A percentile compares a stretch with the other conserved stretches of the same genome.
These are phyloP conservation scores for Groenewaldozyma auringiensis DNA, from an alignment of 1,139 yeast genomes.

Conservation along the genomic window DNA sequence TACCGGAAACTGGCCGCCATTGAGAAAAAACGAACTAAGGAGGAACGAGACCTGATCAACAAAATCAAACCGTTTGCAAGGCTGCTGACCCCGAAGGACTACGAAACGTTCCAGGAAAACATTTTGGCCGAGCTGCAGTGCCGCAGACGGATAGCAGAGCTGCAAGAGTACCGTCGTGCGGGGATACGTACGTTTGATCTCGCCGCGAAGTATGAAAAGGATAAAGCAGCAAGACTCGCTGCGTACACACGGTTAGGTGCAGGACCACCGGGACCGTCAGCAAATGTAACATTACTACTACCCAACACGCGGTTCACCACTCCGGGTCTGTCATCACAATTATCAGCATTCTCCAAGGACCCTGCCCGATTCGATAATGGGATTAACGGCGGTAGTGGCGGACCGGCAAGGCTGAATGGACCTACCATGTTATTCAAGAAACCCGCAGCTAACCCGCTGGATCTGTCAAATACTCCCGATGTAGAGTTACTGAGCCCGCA, in stretches of 20 bases:
- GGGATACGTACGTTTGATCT: conserved; percentile 81
- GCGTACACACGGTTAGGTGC: conserved; percentile 16
- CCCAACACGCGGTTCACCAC: conserved; percentile 5
- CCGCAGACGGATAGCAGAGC: conserved; percentile 73
- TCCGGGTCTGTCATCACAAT: not conserved
- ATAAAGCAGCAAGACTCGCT: conserved; percentile 45
- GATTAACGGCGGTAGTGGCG: conserved; percentile 1
- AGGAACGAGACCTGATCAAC: conserved; percentile 74
- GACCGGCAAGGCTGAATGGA: not conserved
- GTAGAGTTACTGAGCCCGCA: conserved; percentile 73
- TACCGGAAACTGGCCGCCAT: conserved; percentile 69
- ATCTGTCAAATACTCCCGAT: conserved; percentile 78
- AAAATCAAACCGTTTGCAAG: conserved; percentile 75
- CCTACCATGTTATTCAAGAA: conserved; percentile 19
- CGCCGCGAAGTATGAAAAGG: conserved; percentile 83
- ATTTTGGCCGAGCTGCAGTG: conserved; percentile 70
- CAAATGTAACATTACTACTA: conserved; percentile 10
- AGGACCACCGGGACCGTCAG: conserved; percentile 4
- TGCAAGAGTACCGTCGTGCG: conserved; percentile 87
- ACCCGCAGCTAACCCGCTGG: conserved; percentile 36
- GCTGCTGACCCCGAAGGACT: conserved; percentile 73
- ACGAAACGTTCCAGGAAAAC: conserved; percentile 62
- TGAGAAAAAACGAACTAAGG: conserved; percentile 79
- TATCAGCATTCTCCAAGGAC: not conserved
- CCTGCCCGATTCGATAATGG: not conserved